Percentiles rank a stretch among this genome's conserved stretches.
phyloP scores from a whole-genome alignment of 2,329 filamentous ascomycete species.

The Coleophoma eucalyptorum region DNA sequence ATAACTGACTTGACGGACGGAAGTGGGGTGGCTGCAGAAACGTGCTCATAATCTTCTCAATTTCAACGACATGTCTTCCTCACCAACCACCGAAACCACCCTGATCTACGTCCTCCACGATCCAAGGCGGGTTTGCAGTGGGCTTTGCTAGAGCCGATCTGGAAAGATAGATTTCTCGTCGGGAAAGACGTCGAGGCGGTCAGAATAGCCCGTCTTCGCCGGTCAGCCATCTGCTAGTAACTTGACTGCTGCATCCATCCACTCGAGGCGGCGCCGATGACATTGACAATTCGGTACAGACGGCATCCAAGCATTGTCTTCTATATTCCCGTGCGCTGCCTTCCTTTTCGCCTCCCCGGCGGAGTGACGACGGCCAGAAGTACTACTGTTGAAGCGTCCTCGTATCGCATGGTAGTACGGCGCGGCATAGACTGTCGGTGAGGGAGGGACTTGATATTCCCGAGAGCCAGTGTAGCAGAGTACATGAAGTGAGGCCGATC shows the following conservation, averaged over 20 bases:
- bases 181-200: no score
- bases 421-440: not conserved
- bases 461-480: not conserved
- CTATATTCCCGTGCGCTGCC: not conserved
- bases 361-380: no score
- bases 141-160: no score
- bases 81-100: no score
- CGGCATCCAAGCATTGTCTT: not conserved
- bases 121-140: no score
- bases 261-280: not conserved
- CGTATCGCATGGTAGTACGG: not conserved
- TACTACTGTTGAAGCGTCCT: no score
- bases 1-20: not conserved
- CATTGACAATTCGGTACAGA: not conserved
- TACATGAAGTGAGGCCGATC: not conserved
- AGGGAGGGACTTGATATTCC: not conserved
- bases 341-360: no score
- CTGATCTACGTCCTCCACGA: no score
- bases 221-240: no score
- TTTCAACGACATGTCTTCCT: not conserved
- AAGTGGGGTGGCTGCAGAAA: slow-evolving; percentile 5
- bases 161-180: no score
- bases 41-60: slow-evolving; percentile 12
- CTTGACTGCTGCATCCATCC: no score
- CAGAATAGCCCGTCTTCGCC: no score